phyloP scores from a whole-genome alignment of 164 flowering plant species.

The Umbilicus rupestris region DNA sequence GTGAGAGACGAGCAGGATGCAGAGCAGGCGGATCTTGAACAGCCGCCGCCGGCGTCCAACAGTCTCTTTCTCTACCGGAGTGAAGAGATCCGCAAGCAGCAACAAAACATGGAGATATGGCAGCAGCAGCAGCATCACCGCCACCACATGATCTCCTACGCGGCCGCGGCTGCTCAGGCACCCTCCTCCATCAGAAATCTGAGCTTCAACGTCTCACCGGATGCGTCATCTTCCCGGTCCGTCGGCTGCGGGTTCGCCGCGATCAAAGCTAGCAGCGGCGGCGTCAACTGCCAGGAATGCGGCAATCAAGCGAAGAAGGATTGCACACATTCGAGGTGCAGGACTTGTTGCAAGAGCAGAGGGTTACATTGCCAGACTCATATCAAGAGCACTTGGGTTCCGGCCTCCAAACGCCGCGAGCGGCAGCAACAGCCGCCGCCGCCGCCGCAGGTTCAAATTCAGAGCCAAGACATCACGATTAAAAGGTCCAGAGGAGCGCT shows the following conservation, averaged over 20 bases:
- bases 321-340: conserved; percentile 50
- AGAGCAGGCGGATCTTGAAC: background rate
- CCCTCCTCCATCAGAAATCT: conserved; percentile 12
- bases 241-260: background rate
- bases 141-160: conserved; percentile 14
- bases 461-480: conserved; percentile 15
- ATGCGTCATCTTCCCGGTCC: background rate
- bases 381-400: conserved; percentile 74
- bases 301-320: conserved; percentile 82
- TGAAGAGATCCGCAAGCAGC: conserved; percentile 33
- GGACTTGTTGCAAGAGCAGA: conserved; percentile 65
- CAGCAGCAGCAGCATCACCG: conserved; percentile 22
- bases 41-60: conserved; percentile 12
- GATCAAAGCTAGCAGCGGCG: conserved; percentile 14
- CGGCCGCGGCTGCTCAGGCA: conserved; percentile 1
- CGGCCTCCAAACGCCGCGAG: conserved; percentile 57
- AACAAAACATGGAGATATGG: conserved; percentile 53
- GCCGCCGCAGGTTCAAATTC: conserved; percentile 12
- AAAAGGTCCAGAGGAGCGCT: conserved; percentile 34
- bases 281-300: conserved; percentile 61
- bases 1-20: conserved; percentile 8
- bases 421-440: conserved; percentile 33
- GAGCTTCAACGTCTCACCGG: conserved; percentile 4
- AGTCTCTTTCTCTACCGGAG: conserved; percentile 29
- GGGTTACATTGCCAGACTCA: conserved; percentile 67